Conservation (phyloP, 306 rosid genomes). For the Medicago ruthenica region DNA sequence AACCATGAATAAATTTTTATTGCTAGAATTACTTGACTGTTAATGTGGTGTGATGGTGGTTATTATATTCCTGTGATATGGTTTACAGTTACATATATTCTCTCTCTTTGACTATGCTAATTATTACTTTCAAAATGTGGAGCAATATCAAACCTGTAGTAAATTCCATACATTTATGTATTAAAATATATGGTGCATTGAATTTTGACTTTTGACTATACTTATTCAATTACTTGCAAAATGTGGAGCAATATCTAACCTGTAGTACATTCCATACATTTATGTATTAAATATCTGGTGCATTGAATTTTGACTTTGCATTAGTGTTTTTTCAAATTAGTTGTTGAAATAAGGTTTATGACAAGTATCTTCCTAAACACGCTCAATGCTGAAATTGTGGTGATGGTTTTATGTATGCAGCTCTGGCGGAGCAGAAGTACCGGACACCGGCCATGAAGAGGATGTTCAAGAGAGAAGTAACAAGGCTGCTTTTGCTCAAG, state of each 20-base stretch:
- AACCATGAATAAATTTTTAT: background rate
- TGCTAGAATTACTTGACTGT: background rate
- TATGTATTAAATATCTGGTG: background rate
- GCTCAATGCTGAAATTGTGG: conserved; percentile 5
- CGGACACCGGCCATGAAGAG: conserved; percentile 42
- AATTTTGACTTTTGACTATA: background rate
- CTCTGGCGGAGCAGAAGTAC: conserved; percentile 29
- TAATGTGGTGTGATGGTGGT: background rate
- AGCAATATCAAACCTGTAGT: background rate
- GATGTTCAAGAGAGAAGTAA: conserved; percentile 61
- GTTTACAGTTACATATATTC: background rate
- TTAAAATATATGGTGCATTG: too few relatives aligned
- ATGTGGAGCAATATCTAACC: background rate
- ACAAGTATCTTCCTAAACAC: conserved; percentile 1
- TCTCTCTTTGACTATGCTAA: background rate
- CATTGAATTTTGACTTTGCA: background rate
- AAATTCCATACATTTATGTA: background rate
- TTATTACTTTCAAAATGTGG: background rate
- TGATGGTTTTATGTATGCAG: conserved; percentile 55
- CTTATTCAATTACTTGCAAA: background rate
- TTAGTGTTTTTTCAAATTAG: background rate
- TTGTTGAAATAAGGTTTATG: conserved; percentile 7
- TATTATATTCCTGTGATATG: background rate
- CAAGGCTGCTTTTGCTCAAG: conserved; percentile 65
- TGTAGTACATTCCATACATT: background rate